Evolutionary conservation across 2,329 filamentous ascomycete species (phyloP), one percentile per base, ranked within the genome.

Genomic region (Albifimbria verrucaria): DNA sequence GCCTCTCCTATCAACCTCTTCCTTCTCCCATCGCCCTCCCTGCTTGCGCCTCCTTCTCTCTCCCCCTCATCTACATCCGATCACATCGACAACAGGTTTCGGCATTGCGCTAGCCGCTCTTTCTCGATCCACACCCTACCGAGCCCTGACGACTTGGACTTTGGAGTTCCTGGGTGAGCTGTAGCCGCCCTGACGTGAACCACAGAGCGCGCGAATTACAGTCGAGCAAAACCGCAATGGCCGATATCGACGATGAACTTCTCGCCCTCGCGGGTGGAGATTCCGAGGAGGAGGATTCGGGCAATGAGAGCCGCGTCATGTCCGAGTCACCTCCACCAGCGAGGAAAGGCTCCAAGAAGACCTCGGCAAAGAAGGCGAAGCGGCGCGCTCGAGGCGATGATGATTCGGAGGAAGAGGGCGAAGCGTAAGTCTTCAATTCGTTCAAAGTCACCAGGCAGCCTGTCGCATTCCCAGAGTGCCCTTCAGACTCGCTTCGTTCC

Each of bases 191-290:
- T 39, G 32, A 39, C 15, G 15, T 12, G 32, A 15, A 12, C 5
- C 11, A 5, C 32, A 6, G 32, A 12, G 18, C 5, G 32, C 32
- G 32, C 32, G 12, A 6, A 39, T 39, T 39, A 12, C 12, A n/a
- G 4, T 12, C 32, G 11, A 39, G 22, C 5, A 17, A 20, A 7
- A 23, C 53, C 56, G 80, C 59, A 65, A 96, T 96, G 92, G 88
- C 90, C 52, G 90, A 93, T 67, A 82, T 97, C 61, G 93, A 97
- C 68, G 92, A 93, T 64, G 93, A 97, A 76, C 86, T 97, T 60
- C 87, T 97, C 59, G 92, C 90, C 66, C 86, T 97, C 59, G 94
- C 92, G 51, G 94, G 91, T 64, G 91, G 90, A 61, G 88, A 83
- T 50, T 82, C 83, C 54, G 82, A 80, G 65, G 82, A 82, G 62